phyloP scores from a whole-genome alignment of 2,329 filamentous ascomycete genomes.

The Stemphylium lycopersici region DNA sequence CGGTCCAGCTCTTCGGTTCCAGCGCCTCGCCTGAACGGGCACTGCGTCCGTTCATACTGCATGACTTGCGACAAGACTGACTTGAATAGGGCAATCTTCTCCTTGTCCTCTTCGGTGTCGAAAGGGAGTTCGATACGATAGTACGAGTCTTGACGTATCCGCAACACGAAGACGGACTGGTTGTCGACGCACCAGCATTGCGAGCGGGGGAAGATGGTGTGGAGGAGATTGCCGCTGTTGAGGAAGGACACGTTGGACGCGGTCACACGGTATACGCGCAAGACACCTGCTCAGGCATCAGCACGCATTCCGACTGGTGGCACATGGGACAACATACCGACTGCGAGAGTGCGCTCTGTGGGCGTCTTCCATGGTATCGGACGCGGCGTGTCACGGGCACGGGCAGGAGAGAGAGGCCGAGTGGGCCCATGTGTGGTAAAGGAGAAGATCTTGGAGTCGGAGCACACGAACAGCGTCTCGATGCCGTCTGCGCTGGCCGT shows the following conservation, averaged over 20 bases:
- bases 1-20: slow-evolving; percentile 74
- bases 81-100: slow-evolving; percentile 70
- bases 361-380: slow-evolving; percentile 74
- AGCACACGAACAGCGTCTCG: slow-evolving; percentile 77
- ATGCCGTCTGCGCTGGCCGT: slow-evolving; percentile 54
- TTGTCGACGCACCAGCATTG: slow-evolving; percentile 95
- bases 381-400: slow-evolving; percentile 52
- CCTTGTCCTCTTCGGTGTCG: slow-evolving; percentile 66
- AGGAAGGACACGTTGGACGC: slow-evolving; percentile 82
- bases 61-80: slow-evolving; percentile 73
- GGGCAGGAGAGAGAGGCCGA: slow-evolving; percentile 45
- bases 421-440: slow-evolving; percentile 56
- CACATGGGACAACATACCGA: slow-evolving; percentile 60
- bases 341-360: slow-evolving; percentile 81
- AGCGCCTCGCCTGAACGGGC: slow-evolving; percentile 81
- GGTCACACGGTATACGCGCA: slow-evolving; percentile 85
- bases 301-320: background rate
- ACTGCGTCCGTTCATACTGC: slow-evolving; percentile 85
- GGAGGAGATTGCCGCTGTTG: slow-evolving; percentile 80
- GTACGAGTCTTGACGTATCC: slow-evolving; percentile 81
- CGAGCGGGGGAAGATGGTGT: slow-evolving; percentile 86
- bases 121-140: slow-evolving; percentile 88
- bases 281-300: slow-evolving; percentile 60
- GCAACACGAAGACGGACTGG: slow-evolving; percentile 82
- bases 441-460: slow-evolving; percentile 72